Evolutionary conservation across 257 asterid genomes (phyloP).

Genomic region (Anisodus acutangulus): DNA sequence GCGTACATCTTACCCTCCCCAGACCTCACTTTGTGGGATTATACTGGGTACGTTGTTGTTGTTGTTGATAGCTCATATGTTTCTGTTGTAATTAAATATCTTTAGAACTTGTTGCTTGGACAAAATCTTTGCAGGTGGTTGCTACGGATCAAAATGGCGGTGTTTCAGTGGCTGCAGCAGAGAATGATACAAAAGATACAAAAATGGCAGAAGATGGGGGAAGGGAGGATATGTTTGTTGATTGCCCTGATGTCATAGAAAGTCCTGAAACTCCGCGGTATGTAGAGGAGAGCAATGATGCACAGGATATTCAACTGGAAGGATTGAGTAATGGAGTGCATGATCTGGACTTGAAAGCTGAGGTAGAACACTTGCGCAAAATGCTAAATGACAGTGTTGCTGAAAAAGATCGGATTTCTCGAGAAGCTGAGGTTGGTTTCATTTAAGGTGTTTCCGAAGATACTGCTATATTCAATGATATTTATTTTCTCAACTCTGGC

Average conservation of each 20-base stretch:
- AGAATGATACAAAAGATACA: constrained; percentile 44
- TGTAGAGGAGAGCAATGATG: constrained; percentile 57
- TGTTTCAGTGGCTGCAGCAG: constrained; percentile 34
- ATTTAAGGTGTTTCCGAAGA: not conserved
- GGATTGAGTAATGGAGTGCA: constrained; percentile 55
- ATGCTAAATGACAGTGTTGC: constrained; percentile 57
- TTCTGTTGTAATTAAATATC: constrained; percentile 22
- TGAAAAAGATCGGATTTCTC: constrained; percentile 57
- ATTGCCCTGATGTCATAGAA: constrained; percentile 93
- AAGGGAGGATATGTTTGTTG: constrained; percentile 89
- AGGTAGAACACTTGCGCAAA: constrained; percentile 62
- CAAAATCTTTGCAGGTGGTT: constrained; percentile 45
- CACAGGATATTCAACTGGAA: constrained; percentile 44
- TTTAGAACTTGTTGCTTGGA: constrained; percentile 32
- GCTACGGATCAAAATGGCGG: constrained; percentile 33
- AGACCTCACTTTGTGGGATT: too few species aligned
- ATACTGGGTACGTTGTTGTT: not conserved
- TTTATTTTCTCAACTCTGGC: constrained; percentile 11
- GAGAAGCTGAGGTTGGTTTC: constrained; percentile 62
- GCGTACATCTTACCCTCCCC: too few species aligned
- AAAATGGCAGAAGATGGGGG: constrained; percentile 64
- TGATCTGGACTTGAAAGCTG: constrained; percentile 53
- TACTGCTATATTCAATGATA: constrained; percentile 20
- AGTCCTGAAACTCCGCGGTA: constrained; percentile 61
- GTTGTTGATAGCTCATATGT: constrained; percentile 3